Evolutionary conservation across 345 rosid species (phyloP).

Genomic region (Angophora floribunda): DNA sequence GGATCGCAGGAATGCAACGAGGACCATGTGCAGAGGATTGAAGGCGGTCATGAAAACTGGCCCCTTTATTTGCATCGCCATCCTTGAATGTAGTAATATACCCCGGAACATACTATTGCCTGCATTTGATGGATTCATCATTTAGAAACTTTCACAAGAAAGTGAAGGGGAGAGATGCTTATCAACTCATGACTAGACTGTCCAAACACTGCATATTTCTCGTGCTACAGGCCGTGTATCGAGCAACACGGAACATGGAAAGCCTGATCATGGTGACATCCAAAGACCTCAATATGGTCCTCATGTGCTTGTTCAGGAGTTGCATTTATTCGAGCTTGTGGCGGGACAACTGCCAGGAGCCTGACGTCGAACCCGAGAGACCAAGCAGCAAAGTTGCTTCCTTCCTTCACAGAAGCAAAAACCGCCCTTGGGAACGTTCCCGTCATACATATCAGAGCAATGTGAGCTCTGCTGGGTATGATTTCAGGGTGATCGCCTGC

Average conservation of each 20-base stretch:
- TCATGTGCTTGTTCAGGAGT: background rate
- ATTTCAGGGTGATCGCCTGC: conserved; percentile 42
- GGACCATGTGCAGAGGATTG: conserved; percentile 51
- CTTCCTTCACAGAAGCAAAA: conserved; percentile 36
- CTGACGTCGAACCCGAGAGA: conserved; percentile 23
- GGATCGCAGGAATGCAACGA: conserved; percentile 53
- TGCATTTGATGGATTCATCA: conserved; percentile 1
- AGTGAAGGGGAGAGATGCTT: background rate
- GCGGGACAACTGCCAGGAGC: conserved; percentile 13
- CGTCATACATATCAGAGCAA: conserved; percentile 46
- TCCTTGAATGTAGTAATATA: conserved; percentile 48
- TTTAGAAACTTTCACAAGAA: background rate
- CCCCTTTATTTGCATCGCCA: conserved; percentile 40
- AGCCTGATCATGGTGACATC: background rate
- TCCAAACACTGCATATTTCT: background rate
- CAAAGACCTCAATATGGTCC: background rate
- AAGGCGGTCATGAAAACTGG: conserved; percentile 71
- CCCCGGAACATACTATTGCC: conserved; percentile 54
- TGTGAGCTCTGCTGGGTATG: conserved; percentile 73
- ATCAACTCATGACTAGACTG: background rate
- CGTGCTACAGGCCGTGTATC: background rate
- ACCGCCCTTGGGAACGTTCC: conserved; percentile 44
- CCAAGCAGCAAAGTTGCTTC: conserved; percentile 43
- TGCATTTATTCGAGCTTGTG: background rate
- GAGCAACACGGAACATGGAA: background rate